Conservation (phyloP, 2,329 filamentous ascomycete species). For the Trichoderma gracile region DNA sequence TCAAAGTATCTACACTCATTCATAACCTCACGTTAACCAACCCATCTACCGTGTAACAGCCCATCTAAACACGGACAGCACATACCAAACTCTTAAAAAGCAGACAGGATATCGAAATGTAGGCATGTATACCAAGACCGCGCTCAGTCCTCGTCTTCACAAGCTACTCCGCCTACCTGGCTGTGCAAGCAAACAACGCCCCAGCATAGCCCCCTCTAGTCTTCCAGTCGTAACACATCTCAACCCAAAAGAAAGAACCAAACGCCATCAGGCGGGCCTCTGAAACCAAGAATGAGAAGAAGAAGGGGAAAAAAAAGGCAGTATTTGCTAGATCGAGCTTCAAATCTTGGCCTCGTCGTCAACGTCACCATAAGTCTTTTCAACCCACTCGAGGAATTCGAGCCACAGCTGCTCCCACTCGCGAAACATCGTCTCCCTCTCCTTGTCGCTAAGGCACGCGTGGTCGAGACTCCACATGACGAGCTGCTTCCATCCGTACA, state of each 20-base stretch:
- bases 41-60: not conserved
- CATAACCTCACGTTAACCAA: not conserved
- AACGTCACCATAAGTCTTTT: conserved; percentile 42
- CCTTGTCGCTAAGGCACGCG: conserved; percentile 51
- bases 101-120: not conserved
- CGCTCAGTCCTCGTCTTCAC: not conserved
- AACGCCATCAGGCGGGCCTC: not conserved
- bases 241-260: not conserved
- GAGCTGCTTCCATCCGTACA: conserved; percentile 72
- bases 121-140: not conserved
- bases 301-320: not conserved
- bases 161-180: not conserved
- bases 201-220: not conserved
- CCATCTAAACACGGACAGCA: not conserved
- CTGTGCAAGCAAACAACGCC: not conserved
- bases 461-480: conserved; percentile 64
- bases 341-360: conserved; percentile 19
- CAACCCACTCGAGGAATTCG: conserved; percentile 56
- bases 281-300: too few relatives aligned
- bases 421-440: conserved; percentile 41
- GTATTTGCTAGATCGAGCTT: not conserved
- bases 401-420: conserved; percentile 61
- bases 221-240: not conserved
- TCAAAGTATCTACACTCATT: too few relatives aligned
- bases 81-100: not conserved